These are phyloP conservation scores for Leptodontidium sp. DNA, from an alignment of 2,329 filamentous ascomycete genomes.

Conservation along the genomic window DNA sequence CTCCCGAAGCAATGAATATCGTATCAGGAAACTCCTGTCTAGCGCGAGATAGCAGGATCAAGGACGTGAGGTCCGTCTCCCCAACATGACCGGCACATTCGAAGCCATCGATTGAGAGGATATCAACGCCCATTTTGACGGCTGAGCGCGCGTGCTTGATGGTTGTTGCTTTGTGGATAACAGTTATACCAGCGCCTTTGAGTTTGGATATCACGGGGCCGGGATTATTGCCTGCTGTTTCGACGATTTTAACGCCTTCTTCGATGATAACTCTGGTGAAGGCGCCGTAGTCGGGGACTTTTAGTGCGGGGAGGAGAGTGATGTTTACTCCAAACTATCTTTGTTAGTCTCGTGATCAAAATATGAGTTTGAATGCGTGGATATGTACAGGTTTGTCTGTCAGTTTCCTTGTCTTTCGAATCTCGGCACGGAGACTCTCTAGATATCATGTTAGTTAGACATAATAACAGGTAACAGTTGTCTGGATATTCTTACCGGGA, in stretches of 20 bases:
- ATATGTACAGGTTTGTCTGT: conserved; percentile 65
- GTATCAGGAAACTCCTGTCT: conserved; percentile 78
- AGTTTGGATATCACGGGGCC: conserved; percentile 90
- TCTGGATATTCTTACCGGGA: conserved; percentile 53
- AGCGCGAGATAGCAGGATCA: conserved; percentile 85
- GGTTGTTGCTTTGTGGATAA: conserved; percentile 97
- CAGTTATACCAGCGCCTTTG: conserved; percentile 78
- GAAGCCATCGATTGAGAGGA: conserved; percentile 95
- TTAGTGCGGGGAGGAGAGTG: conserved; percentile 88
- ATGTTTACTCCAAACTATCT: conserved; percentile 85
- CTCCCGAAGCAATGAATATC: conserved; percentile 95
- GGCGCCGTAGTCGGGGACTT: conserved; percentile 89
- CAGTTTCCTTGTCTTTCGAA: conserved; percentile 82
- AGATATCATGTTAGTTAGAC: too few species aligned
- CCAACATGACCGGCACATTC: conserved; percentile 93
- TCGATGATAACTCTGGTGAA: conserved; percentile 94
- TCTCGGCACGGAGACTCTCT: conserved; percentile 91
- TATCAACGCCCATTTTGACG: conserved; percentile 94
- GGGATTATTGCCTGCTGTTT: conserved; percentile 90
- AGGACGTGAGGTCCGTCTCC: conserved; percentile 88
- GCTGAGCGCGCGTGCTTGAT: conserved; percentile 93
- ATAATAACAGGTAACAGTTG: too few species aligned
- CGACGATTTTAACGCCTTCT: conserved; percentile 89
- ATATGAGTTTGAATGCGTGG: too few species aligned
- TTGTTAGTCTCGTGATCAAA: too few species aligned